Percentiles rank a stretch among this genome's conserved stretches.
These are phyloP conservation scores for Acer campestre DNA, from an alignment of 345 rosid genomes.

Conservation along the genomic window DNA sequence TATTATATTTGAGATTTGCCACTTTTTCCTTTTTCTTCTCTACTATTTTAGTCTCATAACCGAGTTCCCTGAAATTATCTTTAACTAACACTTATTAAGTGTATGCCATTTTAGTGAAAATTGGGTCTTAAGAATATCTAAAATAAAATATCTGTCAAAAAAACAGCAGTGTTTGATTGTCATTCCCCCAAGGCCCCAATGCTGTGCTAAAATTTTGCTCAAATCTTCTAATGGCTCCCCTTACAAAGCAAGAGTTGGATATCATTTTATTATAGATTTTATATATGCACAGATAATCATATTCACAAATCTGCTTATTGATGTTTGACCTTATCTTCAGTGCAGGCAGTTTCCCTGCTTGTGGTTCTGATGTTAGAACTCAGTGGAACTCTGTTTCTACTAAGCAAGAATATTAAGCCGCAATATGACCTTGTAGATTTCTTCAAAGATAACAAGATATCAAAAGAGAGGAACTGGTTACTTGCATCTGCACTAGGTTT, in stretches of 20 bases:
- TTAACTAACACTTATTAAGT: not conserved
- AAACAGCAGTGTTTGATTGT: too few species aligned
- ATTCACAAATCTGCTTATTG: constrained; percentile 9
- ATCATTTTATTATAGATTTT: constrained; percentile 8
- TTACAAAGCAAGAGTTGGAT: not conserved
- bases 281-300: not conserved
- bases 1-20: not conserved
- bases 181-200: too few species aligned
- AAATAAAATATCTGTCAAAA: too few species aligned
- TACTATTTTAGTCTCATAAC: not conserved
- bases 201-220: not conserved
- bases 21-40: not conserved
- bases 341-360: constrained; percentile 67
- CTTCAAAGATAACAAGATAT: constrained; percentile 32
- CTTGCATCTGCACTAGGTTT: constrained; percentile 70
- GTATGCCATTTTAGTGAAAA: too few species aligned
- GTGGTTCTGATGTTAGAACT: constrained; percentile 61
- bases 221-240: not conserved
- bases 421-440: constrained; percentile 40
- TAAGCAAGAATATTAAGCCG: constrained; percentile 50
- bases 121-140: too few species aligned
- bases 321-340: constrained; percentile 12
- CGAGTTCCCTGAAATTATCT: not conserved
- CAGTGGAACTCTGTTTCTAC: constrained; percentile 50
- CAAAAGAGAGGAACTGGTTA: constrained; percentile 56